Base-by-base conservation (phyloP, 2,329 filamentous ascomycete genomes). In the Nigrospora sphaerica region DNA sequence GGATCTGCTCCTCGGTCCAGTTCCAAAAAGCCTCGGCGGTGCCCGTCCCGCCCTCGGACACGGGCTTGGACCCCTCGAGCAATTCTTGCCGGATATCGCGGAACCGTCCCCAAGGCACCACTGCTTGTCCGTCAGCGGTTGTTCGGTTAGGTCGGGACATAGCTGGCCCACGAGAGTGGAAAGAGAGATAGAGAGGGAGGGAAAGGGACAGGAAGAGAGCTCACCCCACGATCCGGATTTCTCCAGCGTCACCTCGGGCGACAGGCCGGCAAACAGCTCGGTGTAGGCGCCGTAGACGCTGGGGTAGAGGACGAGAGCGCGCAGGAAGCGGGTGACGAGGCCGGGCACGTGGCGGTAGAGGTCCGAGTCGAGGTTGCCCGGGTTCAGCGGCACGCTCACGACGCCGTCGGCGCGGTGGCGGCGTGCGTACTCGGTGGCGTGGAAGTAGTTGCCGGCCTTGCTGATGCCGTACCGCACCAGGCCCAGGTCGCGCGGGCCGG, bases 81-180 rank as follows among this genome's bases (percentile, higher is more conserved):
- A 69, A 34, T 49, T 69, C 67, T 33, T 52, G 49, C 12, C 63
- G 55, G 16, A 67, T 60, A 16, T 58, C 46, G 39, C 45, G 48
- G 47, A 64, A 54, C 31, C 64, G 58, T 50, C 74, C 74, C 70
- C 72, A 78, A 2, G 74, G 73, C 42, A 72, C 61, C 23, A 77
- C 62, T 64, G 33, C 23, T 2, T 28, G 23, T 28, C 7, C 7
- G 23, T 28, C 23, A 28, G 23, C 19, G 4, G 4, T 23, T 4
- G 7, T 23, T 23, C 4, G 4, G 7, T 23, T 4, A 4, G 19
- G 19, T 39, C 2, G 37, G 16, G 4, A 5, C 12, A 3, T 6
- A 12, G 13, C 4, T 4, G 37, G 13, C 16, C n/a, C 33, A 12
- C 12, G 13, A 4, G 12, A 7, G 4, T n/a, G 16, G 12, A 13